Evolutionary conservation across 257 asterid species (phyloP).

Genomic region (Solanum etuberosum): DNA sequence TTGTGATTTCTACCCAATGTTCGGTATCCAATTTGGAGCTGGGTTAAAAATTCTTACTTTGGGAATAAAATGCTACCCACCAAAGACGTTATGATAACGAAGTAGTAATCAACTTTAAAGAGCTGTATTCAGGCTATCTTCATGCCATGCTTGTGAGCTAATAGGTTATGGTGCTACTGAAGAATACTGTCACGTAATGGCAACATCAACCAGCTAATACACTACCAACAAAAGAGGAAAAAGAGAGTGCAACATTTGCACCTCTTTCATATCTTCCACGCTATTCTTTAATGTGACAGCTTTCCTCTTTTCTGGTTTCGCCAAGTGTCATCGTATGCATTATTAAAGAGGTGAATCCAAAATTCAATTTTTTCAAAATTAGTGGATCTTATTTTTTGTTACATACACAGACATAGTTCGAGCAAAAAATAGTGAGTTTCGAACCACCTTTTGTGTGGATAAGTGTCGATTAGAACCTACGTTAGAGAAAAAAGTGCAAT

Average conservation of each 20-base stretch:
- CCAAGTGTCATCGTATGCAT: not conserved
- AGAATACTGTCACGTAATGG: not conserved
- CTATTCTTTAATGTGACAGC: not conserved
- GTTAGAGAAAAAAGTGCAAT: not conserved
- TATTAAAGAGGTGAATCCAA: not conserved
- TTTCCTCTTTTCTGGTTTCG: not conserved
- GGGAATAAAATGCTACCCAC: not conserved
- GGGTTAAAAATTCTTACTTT: not conserved
- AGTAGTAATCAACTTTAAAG: not conserved
- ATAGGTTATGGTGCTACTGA: not conserved
- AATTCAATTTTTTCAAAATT: not conserved
- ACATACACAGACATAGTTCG: not conserved
- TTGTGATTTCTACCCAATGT: no score
- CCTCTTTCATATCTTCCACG: not conserved
- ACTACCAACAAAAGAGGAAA: not conserved
- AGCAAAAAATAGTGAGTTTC: not conserved
- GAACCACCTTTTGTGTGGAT: not conserved
- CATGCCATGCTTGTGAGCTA: conserved; percentile 1
- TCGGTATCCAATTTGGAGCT: not conserved
- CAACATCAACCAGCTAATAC: conserved; percentile 1
- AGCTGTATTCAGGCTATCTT: not conserved
- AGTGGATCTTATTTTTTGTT: not conserved
- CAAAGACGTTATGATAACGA: not conserved
- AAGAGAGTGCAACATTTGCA: not conserved
- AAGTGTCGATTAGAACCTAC: not conserved